phyloP scores from a whole-genome alignment of 495 filamentous ascomycete species.

The Terfezia claveryi region DNA sequence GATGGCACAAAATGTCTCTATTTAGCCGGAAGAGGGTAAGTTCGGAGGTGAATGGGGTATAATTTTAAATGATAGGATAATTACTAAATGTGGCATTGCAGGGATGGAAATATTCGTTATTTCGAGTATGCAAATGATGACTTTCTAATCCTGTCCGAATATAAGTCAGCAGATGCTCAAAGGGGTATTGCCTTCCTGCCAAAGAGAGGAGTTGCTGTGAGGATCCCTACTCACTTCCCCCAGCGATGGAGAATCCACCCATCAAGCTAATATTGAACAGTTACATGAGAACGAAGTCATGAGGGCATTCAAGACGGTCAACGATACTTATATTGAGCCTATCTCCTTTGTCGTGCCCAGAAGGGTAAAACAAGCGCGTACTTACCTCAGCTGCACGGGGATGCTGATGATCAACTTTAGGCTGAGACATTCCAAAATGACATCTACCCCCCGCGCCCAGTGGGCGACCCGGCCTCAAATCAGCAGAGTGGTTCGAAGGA shows the following conservation, averaged over 20 bases:
- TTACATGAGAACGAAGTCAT: constrained; percentile 91
- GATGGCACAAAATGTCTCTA: constrained; percentile 84
- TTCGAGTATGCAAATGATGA: constrained; percentile 95
- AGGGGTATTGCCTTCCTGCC: constrained; percentile 87
- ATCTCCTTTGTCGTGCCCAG: constrained; percentile 94
- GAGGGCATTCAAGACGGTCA: constrained; percentile 89
- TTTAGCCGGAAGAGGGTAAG: constrained; percentile 86
- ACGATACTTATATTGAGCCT: constrained; percentile 81
- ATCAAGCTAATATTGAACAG: constrained; percentile 20
- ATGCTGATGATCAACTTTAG: constrained; percentile 14
- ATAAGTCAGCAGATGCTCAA: constrained; percentile 88
- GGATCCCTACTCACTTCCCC: neutral
- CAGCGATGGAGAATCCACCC: neutral
- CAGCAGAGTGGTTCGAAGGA: constrained; percentile 66
- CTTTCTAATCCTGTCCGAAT: constrained; percentile 85
- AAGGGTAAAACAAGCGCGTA: constrained; percentile 3
- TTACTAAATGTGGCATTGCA: constrained; percentile 15
- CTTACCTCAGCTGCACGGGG: neutral
- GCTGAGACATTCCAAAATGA: constrained; percentile 96
- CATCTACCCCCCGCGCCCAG: constrained; percentile 78
- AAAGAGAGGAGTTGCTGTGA: constrained; percentile 75
- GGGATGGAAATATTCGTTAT: constrained; percentile 96
- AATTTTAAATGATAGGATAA: neutral
- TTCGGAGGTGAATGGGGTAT: constrained; percentile 1
- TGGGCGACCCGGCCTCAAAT: constrained; percentile 51